These are phyloP conservation scores for Aureobasidium sp. DNA, from an alignment of 2,329 filamentous ascomycete species.

Conservation along the genomic window DNA sequence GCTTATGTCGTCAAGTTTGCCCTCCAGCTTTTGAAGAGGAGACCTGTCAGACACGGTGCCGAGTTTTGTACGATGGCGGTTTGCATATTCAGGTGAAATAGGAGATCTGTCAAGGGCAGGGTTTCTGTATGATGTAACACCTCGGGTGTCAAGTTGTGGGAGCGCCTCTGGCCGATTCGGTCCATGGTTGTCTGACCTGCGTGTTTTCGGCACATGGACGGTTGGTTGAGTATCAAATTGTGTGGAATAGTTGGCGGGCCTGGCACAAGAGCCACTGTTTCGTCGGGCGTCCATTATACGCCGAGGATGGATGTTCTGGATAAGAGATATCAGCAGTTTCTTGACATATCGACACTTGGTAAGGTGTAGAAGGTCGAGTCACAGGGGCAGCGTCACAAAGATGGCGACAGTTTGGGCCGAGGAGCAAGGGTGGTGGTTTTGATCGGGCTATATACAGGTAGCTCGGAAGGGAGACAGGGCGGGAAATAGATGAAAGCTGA, in stretches of 20 bases:
- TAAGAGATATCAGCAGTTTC: background rate
- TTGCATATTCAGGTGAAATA: background rate
- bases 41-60: conserved; percentile 72
- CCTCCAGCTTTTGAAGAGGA: conserved; percentile 86
- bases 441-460: conserved; percentile 4
- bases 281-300: background rate
- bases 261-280: background rate
- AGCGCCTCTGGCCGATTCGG: background rate
- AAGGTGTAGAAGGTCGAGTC: background rate
- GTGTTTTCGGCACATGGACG: conserved; percentile 12
- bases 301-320: background rate
- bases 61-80: conserved; percentile 17
- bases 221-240: conserved; percentile 7
- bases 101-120: background rate
- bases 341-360: background rate
- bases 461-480: background rate
- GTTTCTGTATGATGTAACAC: background rate
- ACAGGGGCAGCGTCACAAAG: background rate
- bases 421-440: background rate
- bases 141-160: background rate
- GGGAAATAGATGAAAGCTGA: conserved; percentile 6
- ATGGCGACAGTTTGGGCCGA: background rate
- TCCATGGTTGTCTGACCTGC: background rate
- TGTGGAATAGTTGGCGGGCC: background rate
- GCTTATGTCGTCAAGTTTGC: conserved; percentile 82